Evolutionary conservation across 1,139 yeast genomes (phyloP), one percentile per base, ranked within the genome.

Genomic region (Entelexis sorbosivorans): DNA sequence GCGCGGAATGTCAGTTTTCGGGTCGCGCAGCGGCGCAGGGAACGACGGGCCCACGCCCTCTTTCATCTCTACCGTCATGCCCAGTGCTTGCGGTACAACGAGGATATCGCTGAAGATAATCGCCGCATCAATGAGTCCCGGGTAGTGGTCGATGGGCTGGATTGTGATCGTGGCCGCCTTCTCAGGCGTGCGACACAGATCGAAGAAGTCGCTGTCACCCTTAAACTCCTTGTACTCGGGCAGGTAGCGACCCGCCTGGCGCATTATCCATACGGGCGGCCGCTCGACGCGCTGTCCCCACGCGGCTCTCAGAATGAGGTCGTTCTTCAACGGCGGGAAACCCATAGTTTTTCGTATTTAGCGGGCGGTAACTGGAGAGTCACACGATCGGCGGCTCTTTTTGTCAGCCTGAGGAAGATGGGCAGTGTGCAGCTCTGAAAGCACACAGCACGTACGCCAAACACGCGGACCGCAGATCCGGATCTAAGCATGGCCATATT

Each of bases 211-310:
- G 56, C 85, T 73, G n/a, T 75, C 74, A 42, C 79, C 95, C 66
- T 91, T 91, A 45, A 81, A 96, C 64, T 79, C 77, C 65, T 89
- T 96, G 66, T 91, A 91, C 66, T 91, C 96, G 31, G 94, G 94
- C 56, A 85, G 72, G 62, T 85, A 86, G 52, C 94, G 73, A n/a
- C 94, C 94, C 2, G 91, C 93, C 71, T 83, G 93, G 67, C 93
- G 77, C 98, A 91, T 91, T 61, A 91, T 84, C 98, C 98, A 91
- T 56, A 91, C 80, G 26, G 98, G 98, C 1, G 98, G 96, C 66
- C 98, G 79, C 69, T 91, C 98, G 46, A 91, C 96, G 59, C 72
- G 72, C 65, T 89, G 95, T 49, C 82, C 74, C 54, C 56, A 71
- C 22, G 98, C 96, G 4, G 97, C 96, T 62, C 98, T 74, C 58